Percentiles rank a stretch among this genome's conserved stretches.
Conservation (phyloP, 495 filamentous ascomycete species). For the Tuber brumale region DNA sequence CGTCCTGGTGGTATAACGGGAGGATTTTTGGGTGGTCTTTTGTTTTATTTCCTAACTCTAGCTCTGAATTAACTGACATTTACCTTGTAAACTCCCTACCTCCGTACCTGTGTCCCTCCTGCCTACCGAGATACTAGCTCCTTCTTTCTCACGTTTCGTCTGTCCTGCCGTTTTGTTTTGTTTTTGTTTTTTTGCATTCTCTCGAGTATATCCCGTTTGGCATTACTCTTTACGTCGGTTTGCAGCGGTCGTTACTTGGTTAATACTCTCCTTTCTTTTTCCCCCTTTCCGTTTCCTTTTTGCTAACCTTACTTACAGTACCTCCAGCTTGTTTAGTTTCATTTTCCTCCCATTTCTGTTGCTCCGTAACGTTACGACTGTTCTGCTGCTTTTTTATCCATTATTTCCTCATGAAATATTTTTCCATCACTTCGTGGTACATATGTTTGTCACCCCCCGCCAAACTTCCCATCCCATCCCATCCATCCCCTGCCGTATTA, state of each 20-base stretch:
- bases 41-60: neutral
- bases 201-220: slow-evolving; percentile 16
- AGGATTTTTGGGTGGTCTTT: neutral
- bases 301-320: neutral
- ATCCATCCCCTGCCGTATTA: neutral
- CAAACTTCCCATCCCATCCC: neutral
- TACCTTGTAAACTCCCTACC: neutral
- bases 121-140: slow-evolving; percentile 17
- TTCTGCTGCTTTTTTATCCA: neutral
- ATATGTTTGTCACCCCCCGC: neutral
- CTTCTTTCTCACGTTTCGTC: slow-evolving; percentile 10
- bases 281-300: neutral
- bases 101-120: neutral
- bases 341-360: neutral
- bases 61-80: neutral
- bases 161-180: slow-evolving; percentile 6
- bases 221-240: slow-evolving; percentile 5
- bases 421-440: neutral
- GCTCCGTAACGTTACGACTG: neutral
- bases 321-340: neutral
- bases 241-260: neutral
- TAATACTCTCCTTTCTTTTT: neutral
- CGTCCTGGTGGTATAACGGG: neutral
- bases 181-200: slow-evolving; percentile 17
- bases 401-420: neutral